Percentiles rank a stretch among this genome's conserved stretches.
These are phyloP conservation scores for Aspergillus terreus DNA, from an alignment of 2,329 filamentous ascomycete species.

Conservation along the genomic window DNA sequence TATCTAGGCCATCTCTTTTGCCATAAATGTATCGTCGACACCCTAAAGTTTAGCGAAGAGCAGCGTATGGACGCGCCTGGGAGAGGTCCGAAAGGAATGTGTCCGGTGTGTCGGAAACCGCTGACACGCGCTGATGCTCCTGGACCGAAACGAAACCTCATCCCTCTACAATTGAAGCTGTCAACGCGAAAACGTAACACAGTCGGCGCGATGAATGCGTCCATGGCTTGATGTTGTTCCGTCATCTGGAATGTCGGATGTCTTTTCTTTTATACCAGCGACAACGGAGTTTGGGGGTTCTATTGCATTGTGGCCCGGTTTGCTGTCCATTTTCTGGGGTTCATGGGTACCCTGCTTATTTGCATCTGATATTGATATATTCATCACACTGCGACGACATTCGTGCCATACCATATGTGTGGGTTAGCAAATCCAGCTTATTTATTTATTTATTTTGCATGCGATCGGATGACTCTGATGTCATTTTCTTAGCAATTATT, in stretches of 20 bases:
- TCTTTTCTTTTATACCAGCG: not conserved
- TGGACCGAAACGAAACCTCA: conserved; percentile 33
- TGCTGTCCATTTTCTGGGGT: too few species aligned
- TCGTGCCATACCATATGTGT: too few species aligned
- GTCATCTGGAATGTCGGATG: not conserved
- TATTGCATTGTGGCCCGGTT: not conserved
- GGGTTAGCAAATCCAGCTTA: too few species aligned
- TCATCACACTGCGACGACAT: too few species aligned
- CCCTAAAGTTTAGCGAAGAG: conserved; percentile 55
- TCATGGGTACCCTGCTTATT: too few species aligned
- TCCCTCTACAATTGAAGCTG: conserved; percentile 38
- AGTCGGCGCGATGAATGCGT: not conserved
- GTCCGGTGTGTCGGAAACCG: conserved; percentile 44
- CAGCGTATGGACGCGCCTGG: conserved; percentile 34
- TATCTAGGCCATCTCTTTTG: conserved; percentile 59
- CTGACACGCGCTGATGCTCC: conserved; percentile 34
- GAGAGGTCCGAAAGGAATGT: conserved; percentile 36
- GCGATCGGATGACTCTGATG: too few species aligned
- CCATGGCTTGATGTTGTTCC: not conserved
- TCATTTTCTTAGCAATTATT: too few species aligned
- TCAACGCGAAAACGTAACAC: conserved; percentile 23
- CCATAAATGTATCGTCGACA: conserved; percentile 59
- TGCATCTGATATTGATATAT: too few species aligned
- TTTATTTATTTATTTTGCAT: too few species aligned
- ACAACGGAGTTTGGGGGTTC: not conserved